A percentile compares a stretch with the other conserved stretches of the same genome.
These are phyloP conservation scores for Lentinus tigrinus DNA, from an alignment of 768 basidiomycete species.

Conservation along the genomic window DNA sequence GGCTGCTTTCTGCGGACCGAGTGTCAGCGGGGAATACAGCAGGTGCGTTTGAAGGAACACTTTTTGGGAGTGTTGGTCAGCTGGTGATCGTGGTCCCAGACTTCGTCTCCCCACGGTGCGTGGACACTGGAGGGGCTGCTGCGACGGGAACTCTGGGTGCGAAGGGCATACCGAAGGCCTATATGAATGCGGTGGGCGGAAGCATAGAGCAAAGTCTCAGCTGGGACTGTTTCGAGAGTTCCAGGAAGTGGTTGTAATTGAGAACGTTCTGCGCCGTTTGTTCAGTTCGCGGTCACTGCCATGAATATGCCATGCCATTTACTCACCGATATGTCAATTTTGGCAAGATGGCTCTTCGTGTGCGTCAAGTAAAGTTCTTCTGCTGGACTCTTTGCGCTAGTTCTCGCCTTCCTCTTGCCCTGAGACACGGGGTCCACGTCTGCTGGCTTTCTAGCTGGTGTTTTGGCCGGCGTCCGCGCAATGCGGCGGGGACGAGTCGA, in stretches of 20 bases:
- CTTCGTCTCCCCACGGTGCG: slow-evolving; percentile 64
- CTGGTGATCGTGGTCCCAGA: slow-evolving; percentile 49
- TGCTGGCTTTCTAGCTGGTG: slow-evolving; percentile 1
- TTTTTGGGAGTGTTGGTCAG: neutral
- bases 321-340: slow-evolving; percentile 48
- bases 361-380: slow-evolving; percentile 42
- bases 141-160: slow-evolving; percentile 22
- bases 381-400: slow-evolving; percentile 26
- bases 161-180: slow-evolving; percentile 18
- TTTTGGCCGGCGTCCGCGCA: slow-evolving; percentile 11
- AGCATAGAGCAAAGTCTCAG: slow-evolving; percentile 25
- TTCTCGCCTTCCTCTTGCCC: slow-evolving; percentile 14
- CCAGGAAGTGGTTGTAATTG: slow-evolving; percentile 23
- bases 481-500: slow-evolving; percentile 8
- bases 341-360: slow-evolving; percentile 48
- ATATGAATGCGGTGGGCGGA: slow-evolving; percentile 29
- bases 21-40: slow-evolving; percentile 41
- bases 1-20: slow-evolving; percentile 1
- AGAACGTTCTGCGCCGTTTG: slow-evolving; percentile 26
- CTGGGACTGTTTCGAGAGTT: slow-evolving; percentile 28
- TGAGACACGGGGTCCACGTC: neutral
- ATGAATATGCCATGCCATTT: neutral
- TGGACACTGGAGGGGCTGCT: slow-evolving; percentile 35
- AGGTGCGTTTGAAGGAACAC: neutral
- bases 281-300: neutral